Percentiles rank a stretch among this genome's conserved stretches.
Evolutionary conservation across 805 yeast genomes (phyloP).

Genomic region (Kodamaea kaohsiungensis): DNA sequence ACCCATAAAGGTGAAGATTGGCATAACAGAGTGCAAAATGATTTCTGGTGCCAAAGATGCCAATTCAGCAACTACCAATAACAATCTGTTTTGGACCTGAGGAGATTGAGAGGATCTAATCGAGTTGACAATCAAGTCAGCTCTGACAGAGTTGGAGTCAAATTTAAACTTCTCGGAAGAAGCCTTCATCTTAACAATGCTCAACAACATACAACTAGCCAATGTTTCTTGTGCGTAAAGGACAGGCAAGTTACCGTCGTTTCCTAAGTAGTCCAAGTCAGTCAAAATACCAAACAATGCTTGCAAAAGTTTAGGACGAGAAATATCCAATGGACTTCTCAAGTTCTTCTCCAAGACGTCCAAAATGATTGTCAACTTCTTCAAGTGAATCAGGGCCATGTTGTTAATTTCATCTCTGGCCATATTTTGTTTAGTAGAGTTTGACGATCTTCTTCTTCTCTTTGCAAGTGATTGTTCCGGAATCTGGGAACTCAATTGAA

Average conservation of each 20-base stretch:
- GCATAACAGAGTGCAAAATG: constrained; percentile 95
- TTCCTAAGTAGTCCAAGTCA: constrained; percentile 81
- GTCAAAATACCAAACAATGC: constrained; percentile 62
- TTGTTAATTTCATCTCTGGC: constrained; percentile 67
- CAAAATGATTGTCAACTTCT: constrained; percentile 72
- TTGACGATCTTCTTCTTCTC: constrained; percentile 80
- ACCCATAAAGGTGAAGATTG: constrained; percentile 99
- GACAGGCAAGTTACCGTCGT: constrained; percentile 89
- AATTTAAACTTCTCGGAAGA: constrained; percentile 30
- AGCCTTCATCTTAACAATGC: constrained; percentile 56
- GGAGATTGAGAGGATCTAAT: constrained; percentile 89
- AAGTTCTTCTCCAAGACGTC: constrained; percentile 69
- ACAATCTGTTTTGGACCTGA: constrained; percentile 87
- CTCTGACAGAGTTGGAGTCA: constrained; percentile 71
- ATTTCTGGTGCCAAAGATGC: constrained; percentile 90
- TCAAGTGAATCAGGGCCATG: constrained; percentile 77
- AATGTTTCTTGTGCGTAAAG: constrained; percentile 87
- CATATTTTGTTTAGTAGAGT: constrained; percentile 73
- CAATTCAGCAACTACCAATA: constrained; percentile 81
- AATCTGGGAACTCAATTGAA: constrained; percentile 52
- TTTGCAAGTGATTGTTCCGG: constrained; percentile 60
- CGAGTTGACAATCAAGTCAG: constrained; percentile 88
- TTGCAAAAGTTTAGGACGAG: constrained; percentile 49
- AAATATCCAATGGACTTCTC: constrained; percentile 28
- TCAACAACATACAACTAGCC: constrained; percentile 79